These are phyloP conservation scores for Exobasidium cylindrosporum DNA, from an alignment of 1,284 basidiomycete genomes.

Conservation along the genomic window DNA sequence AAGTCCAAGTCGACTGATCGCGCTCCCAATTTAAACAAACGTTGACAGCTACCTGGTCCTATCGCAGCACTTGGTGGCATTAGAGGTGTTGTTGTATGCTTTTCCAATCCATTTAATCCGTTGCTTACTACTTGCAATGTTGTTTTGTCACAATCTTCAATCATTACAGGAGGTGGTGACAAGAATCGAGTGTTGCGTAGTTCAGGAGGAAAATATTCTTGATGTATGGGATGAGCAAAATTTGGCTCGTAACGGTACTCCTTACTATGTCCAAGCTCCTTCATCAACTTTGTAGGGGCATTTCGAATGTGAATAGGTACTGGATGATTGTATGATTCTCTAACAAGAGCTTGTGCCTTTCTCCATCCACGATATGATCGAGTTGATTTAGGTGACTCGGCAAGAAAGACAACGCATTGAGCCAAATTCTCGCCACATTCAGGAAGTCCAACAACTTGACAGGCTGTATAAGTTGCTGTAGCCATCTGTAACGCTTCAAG, in stretches of 20 bases:
- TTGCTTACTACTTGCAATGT: background rate
- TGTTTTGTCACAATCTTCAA: background rate
- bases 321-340: conserved; percentile 56
- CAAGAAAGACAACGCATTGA: conserved; percentile 76
- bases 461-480: conserved; percentile 36
- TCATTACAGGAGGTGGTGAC: conserved; percentile 60
- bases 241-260: conserved; percentile 69
- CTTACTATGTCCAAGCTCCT: conserved; percentile 67
- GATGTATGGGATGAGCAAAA: conserved; percentile 62
- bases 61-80: conserved; percentile 21
- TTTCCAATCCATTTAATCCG: background rate
- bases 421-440: conserved; percentile 61
- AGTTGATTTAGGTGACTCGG: conserved; percentile 79
- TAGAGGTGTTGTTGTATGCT: background rate
- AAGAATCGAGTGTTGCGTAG: conserved; percentile 60
- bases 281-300: conserved; percentile 79
- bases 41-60: conserved; percentile 44
- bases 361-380: conserved; percentile 57
- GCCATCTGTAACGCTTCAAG: conserved; percentile 61
- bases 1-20: conserved; percentile 69
- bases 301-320: conserved; percentile 81
- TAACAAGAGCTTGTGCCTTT: conserved; percentile 38
- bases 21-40: conserved; percentile 40
- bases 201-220: conserved; percentile 59
- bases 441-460: conserved; percentile 74